A percentile compares a stretch with the other conserved stretches of the same genome.
phyloP scores from a whole-genome alignment of 305 asterid genomes.

The Fraxinus greggii region DNA sequence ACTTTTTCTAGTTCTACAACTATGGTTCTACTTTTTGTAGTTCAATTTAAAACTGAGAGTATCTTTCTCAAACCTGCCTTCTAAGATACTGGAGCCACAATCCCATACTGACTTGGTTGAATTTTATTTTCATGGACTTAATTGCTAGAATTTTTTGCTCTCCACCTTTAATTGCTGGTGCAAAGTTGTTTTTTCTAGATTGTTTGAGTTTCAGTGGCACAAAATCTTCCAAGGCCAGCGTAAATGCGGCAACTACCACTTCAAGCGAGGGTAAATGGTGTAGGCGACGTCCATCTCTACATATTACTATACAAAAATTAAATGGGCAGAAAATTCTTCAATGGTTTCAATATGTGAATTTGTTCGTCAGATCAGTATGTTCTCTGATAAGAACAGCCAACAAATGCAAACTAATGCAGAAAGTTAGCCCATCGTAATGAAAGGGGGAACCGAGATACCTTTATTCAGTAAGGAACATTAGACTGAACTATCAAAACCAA shows the following conservation, averaged over 20 bases:
- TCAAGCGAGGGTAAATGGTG: background rate
- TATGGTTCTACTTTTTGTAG: background rate
- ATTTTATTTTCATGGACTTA: background rate
- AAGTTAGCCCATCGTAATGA: background rate
- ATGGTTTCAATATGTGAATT: background rate
- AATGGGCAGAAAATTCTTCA: background rate
- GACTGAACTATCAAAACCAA: background rate
- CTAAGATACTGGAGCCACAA: background rate
- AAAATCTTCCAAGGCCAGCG: background rate
- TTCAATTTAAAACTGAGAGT: background rate
- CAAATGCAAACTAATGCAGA: background rate
- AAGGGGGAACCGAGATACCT: background rate
- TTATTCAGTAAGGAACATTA: background rate
- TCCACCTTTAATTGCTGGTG: background rate
- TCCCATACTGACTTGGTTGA: background rate
- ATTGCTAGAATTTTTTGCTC: background rate
- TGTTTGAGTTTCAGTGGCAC: background rate
- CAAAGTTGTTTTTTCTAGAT: background rate
- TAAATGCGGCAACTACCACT: background rate
- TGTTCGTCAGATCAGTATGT: background rate
- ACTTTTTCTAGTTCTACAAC: background rate
- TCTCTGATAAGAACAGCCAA: background rate
- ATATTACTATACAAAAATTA: background rate
- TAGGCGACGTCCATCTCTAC: background rate
- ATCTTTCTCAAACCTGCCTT: background rate